Conservation (phyloP, 768 basidiomycete genomes). For the Leccinum broughii region DNA sequence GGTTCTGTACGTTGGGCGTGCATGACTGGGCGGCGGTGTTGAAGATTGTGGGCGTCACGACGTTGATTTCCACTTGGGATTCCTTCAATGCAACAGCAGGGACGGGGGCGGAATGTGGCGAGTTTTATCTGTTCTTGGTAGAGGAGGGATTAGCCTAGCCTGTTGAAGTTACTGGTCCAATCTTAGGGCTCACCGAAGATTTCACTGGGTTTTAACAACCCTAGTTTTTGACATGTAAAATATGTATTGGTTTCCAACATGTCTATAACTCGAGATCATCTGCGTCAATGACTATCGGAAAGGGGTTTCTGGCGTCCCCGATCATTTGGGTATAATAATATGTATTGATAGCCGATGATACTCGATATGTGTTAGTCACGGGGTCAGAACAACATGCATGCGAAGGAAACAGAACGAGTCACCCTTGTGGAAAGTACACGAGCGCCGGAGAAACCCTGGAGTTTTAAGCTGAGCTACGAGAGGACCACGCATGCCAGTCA, state of each 20-base stretch:
- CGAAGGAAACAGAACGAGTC: not conserved
- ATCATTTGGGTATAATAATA: constrained; percentile 80
- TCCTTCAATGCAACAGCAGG: constrained; percentile 13
- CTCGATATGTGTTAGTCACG: constrained; percentile 54
- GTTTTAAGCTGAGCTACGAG: not conserved
- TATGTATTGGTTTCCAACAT: no score
- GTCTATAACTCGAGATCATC: not conserved
- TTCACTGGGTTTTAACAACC: not conserved
- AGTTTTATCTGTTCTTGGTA: constrained; percentile 17
- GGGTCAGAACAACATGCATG: not conserved
- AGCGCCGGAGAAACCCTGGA: constrained; percentile 55
- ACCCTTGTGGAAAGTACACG: constrained; percentile 77
- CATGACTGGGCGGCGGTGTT: constrained; percentile 40
- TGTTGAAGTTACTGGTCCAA: no score
- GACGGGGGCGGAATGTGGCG: constrained; percentile 11
- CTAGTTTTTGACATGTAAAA: not conserved
- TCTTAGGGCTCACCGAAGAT: not conserved
- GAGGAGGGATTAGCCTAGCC: constrained; percentile 8
- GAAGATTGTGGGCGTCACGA: constrained; percentile 27
- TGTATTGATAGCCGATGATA: constrained; percentile 56
- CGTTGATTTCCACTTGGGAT: constrained; percentile 19
- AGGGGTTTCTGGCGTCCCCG: constrained; percentile 62
- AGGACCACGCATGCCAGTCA: not conserved
- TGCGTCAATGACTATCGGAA: not conserved
- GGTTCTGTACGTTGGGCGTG: constrained; percentile 40